A percentile compares a stretch with the other conserved stretches of the same genome.
Evolutionary conservation across 305 asterid genomes (phyloP).

Genomic region (Fraxinus albicans): DNA sequence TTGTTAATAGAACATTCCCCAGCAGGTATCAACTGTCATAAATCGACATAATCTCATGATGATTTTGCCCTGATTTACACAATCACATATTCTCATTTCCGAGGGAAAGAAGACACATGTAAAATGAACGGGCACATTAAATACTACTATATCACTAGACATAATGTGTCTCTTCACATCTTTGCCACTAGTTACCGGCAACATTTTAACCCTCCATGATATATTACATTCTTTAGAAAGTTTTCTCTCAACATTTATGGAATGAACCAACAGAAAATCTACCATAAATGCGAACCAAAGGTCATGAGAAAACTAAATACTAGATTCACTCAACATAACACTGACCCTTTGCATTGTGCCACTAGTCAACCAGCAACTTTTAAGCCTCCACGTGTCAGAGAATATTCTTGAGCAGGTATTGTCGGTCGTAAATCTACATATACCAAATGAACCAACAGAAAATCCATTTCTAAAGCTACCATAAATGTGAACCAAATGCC

Average conservation of each 20-base stretch:
- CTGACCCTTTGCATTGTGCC: background rate
- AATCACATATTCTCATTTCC: background rate
- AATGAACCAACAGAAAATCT: conserved; percentile 1
- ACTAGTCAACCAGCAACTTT: background rate
- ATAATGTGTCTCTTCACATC: background rate
- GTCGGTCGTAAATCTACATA: background rate
- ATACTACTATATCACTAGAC: conserved; percentile 19
- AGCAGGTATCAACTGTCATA: background rate
- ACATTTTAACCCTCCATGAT: background rate
- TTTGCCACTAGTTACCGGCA: conserved; percentile 23
- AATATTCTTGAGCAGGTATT: background rate
- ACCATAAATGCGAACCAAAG: conserved; percentile 30
- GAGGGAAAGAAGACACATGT: conserved; percentile 16
- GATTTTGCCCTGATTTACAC: conserved; percentile 10
- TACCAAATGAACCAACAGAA: background rate
- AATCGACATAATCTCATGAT: conserved; percentile 2
- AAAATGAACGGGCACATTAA: background rate
- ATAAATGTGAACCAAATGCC: background rate
- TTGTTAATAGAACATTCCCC: background rate
- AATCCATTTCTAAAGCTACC: background rate
- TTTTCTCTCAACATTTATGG: background rate
- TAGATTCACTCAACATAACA: background rate
- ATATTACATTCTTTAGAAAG: background rate
- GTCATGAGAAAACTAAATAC: background rate
- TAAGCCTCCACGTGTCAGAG: background rate